Conservation (phyloP, 768 basidiomycete genomes). For the Symmetrospora coprosmae region DNA sequence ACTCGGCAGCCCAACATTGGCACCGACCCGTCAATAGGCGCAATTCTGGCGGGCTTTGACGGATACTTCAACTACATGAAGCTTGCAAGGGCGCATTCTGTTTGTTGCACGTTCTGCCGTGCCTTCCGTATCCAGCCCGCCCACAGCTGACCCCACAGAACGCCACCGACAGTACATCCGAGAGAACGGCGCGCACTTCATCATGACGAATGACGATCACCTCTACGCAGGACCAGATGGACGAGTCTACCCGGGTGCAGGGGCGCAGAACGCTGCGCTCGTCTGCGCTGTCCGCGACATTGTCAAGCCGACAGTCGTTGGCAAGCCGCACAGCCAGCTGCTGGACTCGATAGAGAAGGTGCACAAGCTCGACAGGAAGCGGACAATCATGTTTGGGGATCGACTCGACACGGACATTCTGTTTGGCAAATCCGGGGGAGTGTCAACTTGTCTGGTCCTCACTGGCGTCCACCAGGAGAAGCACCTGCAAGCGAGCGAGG, state of each 20-base stretch:
- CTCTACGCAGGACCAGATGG: slow-evolving; percentile 59
- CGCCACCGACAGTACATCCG: slow-evolving; percentile 77
- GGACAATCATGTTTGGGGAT: slow-evolving; percentile 92
- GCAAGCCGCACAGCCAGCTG: slow-evolving; percentile 81
- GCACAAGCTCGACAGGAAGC: slow-evolving; percentile 66
- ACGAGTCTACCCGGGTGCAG: slow-evolving; percentile 59
- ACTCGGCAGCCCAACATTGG: slow-evolving; percentile 36
- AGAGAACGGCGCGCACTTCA: slow-evolving; percentile 52
- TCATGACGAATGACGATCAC: slow-evolving; percentile 77
- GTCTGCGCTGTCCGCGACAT: slow-evolving; percentile 52
- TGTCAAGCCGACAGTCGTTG: slow-evolving; percentile 60
- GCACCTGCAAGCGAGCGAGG: too few relatives aligned
- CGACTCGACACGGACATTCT: slow-evolving; percentile 89
- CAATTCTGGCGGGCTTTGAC: slow-evolving; percentile 89
- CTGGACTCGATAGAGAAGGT: slow-evolving; percentile 77
- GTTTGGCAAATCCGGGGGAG: slow-evolving; percentile 73
- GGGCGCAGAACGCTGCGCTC: slow-evolving; percentile 68
- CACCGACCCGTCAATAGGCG: slow-evolving; percentile 62
- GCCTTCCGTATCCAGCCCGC: too few relatives aligned
- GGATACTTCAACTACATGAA: slow-evolving; percentile 76
- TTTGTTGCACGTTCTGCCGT: too few relatives aligned
- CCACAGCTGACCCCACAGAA: too few relatives aligned
- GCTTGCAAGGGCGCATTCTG: slow-evolving; percentile 76
- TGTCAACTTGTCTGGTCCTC: slow-evolving; percentile 74
- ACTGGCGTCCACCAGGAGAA: slow-evolving; percentile 48